phyloP scores from a whole-genome alignment of 768 basidiomycete genomes.

The Grammothele lineata region DNA sequence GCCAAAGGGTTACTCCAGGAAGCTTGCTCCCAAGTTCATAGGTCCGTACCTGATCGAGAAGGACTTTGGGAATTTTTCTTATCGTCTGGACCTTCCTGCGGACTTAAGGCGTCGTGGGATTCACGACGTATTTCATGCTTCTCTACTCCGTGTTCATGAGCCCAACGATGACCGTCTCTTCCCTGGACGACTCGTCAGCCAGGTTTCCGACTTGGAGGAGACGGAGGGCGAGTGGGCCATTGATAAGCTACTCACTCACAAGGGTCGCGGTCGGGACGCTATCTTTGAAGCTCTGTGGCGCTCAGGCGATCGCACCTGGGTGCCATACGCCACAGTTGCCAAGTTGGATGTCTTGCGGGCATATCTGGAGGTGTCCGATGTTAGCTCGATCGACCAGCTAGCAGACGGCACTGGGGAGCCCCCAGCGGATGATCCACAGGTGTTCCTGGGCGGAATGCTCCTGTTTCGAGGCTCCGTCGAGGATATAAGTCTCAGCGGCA shows the following conservation, averaged over 20 bases:
- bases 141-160: conserved; percentile 23
- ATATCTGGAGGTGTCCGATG: conserved; percentile 20
- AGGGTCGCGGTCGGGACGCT: conserved; percentile 20
- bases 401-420: no score
- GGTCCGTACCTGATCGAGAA: conserved; percentile 32
- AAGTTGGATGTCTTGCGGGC: conserved; percentile 14
- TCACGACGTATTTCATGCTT: conserved; percentile 33
- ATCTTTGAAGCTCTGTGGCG: conserved; percentile 31
- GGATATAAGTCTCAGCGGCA: no score
- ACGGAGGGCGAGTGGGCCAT: conserved; percentile 24
- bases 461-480: no score
- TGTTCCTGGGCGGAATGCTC: no score
- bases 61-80: conserved; percentile 18
- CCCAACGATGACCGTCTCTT: conserved; percentile 33
- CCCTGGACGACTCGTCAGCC: conserved; percentile 26
- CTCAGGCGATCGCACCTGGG: conserved; percentile 17
- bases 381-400: no score
- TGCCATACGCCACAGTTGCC: conserved; percentile 17
- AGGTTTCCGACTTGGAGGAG: conserved; percentile 19
- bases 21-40: conserved; percentile 35
- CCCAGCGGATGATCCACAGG: no score
- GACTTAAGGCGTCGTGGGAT: conserved; percentile 25
- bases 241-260: conserved; percentile 22
- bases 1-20: conserved; percentile 27
- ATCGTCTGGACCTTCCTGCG: conserved; percentile 27